Base-by-base conservation (phyloP, 2,329 filamentous ascomycete genomes). In the Fusarium devonianum region DNA sequence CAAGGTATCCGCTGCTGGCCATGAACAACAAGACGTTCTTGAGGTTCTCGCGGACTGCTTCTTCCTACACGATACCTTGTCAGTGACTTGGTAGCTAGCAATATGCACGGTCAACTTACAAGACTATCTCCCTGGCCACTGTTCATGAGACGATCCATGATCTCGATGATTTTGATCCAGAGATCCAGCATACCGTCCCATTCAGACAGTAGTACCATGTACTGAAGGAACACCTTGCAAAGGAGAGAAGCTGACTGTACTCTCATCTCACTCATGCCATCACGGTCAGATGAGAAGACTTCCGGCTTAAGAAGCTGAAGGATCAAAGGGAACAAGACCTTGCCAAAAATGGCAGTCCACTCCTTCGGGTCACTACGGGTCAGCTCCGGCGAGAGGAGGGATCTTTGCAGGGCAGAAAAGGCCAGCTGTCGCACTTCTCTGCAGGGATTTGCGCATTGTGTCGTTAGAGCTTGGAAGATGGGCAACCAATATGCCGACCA, bases 401-500 rank as follows among this genome's bases (percentile, higher is more conserved):
- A 88, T 45, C 92, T 83, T 69, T 97, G 93, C 12, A 99, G 78
- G 8, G 87, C 90, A 7, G 88, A 85, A 63, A 97, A 90, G 2
- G 94, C 91, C 66, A 95, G 83, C 64, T 96, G 89, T 3, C 94
- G 86, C 50, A 99, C 90, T 64, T 97, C 92, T 44, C 93, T 88
- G 67, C 92, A 97, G 1, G 92, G 92, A 68, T 97, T 99, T 43
- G 90, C 90, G 72, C 92, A 97, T 73, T 99, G 94, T 4, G 85
- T 85, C 3, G 89, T 94, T 13, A 99, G 76, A 5, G 91, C 89
- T 62, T 91, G 85, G 72, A 99, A 94, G 18, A 99, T 92, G 2
- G 93, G 94, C 11, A 92, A 87, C 94, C 94, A 99, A 71, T 99
- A 99, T 7, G 94, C 91, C 39, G 91, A 92, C 94, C 94, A 99